Conservation (phyloP, 331 rosid genomes). For the Prunus yedoensis region DNA sequence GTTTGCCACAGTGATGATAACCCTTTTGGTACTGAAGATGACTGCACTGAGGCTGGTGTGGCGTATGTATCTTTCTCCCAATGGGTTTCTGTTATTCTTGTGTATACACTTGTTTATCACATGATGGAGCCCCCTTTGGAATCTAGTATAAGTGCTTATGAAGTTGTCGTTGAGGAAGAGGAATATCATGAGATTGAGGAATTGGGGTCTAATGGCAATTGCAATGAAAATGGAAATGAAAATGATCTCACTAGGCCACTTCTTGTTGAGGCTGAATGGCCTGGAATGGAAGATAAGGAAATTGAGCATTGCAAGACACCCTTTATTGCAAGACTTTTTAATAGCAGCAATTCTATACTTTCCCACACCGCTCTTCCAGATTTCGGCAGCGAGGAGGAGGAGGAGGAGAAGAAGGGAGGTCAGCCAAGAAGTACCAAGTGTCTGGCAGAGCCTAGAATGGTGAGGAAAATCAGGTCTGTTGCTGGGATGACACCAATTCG, state of each 20-base stretch:
- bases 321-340: conserved; percentile 45
- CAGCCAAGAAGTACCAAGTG: conserved; percentile 11
- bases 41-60: conserved; percentile 31
- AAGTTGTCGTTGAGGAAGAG: conserved; percentile 22
- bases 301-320: conserved; percentile 45
- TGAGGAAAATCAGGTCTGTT: conserved; percentile 36
- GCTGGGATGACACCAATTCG: conserved; percentile 42
- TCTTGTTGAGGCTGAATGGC: conserved; percentile 54
- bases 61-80: conserved; percentile 47
- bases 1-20: conserved; percentile 33
- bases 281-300: conserved; percentile 42
- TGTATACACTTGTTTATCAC: conserved; percentile 49
- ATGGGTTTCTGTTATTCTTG: conserved; percentile 46
- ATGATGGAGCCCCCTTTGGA: conserved; percentile 54
- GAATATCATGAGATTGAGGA: conserved; percentile 24
- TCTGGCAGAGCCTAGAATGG: conserved; percentile 43
- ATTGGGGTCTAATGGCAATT: neutral
- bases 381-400: conserved; percentile 12
- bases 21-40: conserved; percentile 27
- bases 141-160: conserved; percentile 6
- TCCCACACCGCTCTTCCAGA: conserved; percentile 15
- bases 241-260: conserved; percentile 33
- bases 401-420: conserved; percentile 12
- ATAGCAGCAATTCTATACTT: conserved; percentile 13
- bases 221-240: neutral